Evolutionary conservation across 495 filamentous ascomycete species (phyloP).

Genomic region (Oleoguttula mirabilis): DNA sequence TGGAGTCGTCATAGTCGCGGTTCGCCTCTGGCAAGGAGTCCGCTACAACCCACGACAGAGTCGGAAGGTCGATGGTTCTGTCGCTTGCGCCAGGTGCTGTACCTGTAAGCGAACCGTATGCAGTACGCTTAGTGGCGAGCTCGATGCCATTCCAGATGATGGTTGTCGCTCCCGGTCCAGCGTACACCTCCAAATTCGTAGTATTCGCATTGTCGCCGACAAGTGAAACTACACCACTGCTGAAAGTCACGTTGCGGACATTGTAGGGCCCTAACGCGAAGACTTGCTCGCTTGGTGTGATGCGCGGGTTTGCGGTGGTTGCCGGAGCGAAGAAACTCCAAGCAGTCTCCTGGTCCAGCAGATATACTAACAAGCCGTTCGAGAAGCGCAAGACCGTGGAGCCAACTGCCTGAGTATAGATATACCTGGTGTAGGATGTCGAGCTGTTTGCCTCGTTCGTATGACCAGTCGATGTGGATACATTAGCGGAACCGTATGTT

Average conservation of each 20-base stretch:
- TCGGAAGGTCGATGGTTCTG: constrained; percentile 3
- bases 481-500: constrained; percentile 2
- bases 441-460: constrained; percentile 10
- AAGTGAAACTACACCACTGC: constrained; percentile 1
- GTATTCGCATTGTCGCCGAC: constrained; percentile 22
- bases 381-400: constrained; percentile 38
- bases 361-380: constrained; percentile 33
- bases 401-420: constrained; percentile 36
- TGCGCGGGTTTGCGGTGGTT: constrained; percentile 39
- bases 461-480: constrained; percentile 14
- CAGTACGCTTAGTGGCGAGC: constrained; percentile 14
- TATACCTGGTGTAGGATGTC: constrained; percentile 28
- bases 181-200: constrained; percentile 24
- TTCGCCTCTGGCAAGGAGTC: constrained; percentile 24
- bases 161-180: constrained; percentile 1
- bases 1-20: constrained; percentile 21
- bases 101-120: constrained; percentile 24
- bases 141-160: constrained; percentile 26
- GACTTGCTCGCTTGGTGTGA: constrained; percentile 17
- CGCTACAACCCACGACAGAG: constrained; percentile 21
- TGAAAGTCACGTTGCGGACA: constrained; percentile 11
- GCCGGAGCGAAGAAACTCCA: constrained; percentile 48
- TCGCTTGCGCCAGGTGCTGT: constrained; percentile 8
- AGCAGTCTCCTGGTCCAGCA: constrained; percentile 41
- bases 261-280: constrained; percentile 17